A percentile compares a stretch with the other conserved stretches of the same genome.
phyloP scores from a whole-genome alignment of 1,139 yeast genomes.

The Kodamaea alishanica region DNA sequence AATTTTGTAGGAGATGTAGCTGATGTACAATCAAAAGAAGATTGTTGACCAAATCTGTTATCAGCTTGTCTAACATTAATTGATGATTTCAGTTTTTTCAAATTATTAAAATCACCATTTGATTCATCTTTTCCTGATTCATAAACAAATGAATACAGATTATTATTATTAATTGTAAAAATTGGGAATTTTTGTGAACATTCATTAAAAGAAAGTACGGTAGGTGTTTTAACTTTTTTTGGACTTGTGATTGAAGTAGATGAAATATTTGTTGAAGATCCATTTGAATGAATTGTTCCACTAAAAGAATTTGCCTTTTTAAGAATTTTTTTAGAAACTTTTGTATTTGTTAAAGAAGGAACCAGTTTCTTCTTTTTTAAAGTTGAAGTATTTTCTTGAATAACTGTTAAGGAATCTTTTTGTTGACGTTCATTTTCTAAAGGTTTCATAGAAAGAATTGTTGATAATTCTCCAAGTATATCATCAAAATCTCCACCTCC shows the following conservation, averaged over 20 bases:
- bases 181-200: slow-evolving; percentile 26
- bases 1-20: slow-evolving; percentile 11
- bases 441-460: slow-evolving; percentile 8
- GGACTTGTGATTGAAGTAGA: slow-evolving; percentile 5
- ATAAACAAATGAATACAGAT: slow-evolving; percentile 19
- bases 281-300: slow-evolving; percentile 3
- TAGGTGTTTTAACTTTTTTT: slow-evolving; percentile 10
- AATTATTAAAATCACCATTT: slow-evolving; percentile 4
- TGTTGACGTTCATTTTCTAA: background rate
- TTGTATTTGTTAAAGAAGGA: slow-evolving; percentile 4
- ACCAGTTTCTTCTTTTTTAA: slow-evolving; percentile 7
- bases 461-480: slow-evolving; percentile 8
- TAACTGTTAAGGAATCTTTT: background rate
- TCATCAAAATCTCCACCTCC: slow-evolving; percentile 10
- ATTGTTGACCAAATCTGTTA: background rate
- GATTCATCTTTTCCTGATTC: slow-evolving; percentile 13
- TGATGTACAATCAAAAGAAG: too few species aligned
- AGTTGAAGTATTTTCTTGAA: background rate
- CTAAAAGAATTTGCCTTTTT: slow-evolving; percentile 16
- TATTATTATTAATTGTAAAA: slow-evolving; percentile 12
- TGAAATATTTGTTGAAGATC: slow-evolving; percentile 1
- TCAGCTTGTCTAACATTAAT: slow-evolving; percentile 11
- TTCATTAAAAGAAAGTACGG: slow-evolving; percentile 25
- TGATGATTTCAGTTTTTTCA: slow-evolving; percentile 17
- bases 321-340: slow-evolving; percentile 14